Conservation (phyloP, 2,329 filamentous ascomycete species). For the Aureobasidium subglaciale region DNA sequence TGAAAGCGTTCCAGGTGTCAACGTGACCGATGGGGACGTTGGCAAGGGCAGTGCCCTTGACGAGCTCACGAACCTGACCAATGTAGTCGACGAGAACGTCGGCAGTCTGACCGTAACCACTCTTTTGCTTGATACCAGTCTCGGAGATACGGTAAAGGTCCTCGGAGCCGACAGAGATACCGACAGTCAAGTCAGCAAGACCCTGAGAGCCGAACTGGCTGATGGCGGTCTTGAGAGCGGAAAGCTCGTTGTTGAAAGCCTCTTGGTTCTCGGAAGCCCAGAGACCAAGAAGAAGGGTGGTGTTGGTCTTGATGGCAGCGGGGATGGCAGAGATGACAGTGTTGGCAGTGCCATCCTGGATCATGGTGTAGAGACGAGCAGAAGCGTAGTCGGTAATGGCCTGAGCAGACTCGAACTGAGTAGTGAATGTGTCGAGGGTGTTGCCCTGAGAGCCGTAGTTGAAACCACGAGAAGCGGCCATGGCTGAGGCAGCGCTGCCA, state of each 20-base stretch:
- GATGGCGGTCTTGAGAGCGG: conserved; percentile 64
- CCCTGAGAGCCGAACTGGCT: conserved; percentile 54
- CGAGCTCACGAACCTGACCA: conserved; percentile 55
- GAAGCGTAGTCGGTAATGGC: conserved; percentile 59
- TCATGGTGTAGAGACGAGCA: conserved; percentile 67
- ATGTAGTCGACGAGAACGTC: conserved; percentile 61
- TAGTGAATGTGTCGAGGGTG: conserved; percentile 25
- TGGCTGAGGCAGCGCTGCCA: conserved; percentile 35
- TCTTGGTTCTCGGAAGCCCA: conserved; percentile 66
- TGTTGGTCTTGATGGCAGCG: conserved; percentile 74
- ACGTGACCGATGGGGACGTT: conserved; percentile 66
- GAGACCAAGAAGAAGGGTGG: conserved; percentile 70
- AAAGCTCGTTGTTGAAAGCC: conserved; percentile 63
- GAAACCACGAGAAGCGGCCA: conserved; percentile 52
- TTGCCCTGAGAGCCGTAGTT: conserved; percentile 55
- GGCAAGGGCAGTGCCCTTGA: conserved; percentile 53
- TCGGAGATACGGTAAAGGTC: conserved; percentile 47
- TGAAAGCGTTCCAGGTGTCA: conserved; percentile 73
- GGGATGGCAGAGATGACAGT: conserved; percentile 63
- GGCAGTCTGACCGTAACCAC: conserved; percentile 25
- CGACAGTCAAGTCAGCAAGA: conserved; percentile 62
- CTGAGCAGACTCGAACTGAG: conserved; percentile 59
- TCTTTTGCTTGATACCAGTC: conserved; percentile 52
- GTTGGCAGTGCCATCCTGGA: conserved; percentile 60
- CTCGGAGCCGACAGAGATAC: conserved; percentile 81